Evolutionary conservation across 176 grass and related monocot species (phyloP).

Genomic region (Oryza brachyantha): DNA sequence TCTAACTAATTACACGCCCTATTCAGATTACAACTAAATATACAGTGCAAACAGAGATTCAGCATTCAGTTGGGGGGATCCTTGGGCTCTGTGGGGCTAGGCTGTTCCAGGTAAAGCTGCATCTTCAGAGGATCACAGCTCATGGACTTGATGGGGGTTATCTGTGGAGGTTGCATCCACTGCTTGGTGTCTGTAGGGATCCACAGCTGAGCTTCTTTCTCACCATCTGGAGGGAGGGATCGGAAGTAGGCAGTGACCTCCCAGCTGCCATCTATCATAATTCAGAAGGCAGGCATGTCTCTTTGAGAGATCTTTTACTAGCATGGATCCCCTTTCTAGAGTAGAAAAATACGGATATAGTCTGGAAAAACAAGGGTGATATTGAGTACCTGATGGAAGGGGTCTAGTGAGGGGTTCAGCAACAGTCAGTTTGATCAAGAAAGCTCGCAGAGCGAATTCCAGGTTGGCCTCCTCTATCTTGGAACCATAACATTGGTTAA

Average conservation of each 20-base stretch:
- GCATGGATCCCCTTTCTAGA: neutral
- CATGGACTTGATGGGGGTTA: constrained; percentile 91
- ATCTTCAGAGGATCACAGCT: constrained; percentile 74
- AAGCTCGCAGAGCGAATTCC: constrained; percentile 84
- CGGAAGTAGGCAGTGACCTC: constrained; percentile 82
- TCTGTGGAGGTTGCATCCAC: constrained; percentile 73
- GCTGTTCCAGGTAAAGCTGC: constrained; percentile 91
- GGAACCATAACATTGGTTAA: constrained; percentile 67
- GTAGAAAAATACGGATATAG: neutral
- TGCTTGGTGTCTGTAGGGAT: constrained; percentile 76
- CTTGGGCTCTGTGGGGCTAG: constrained; percentile 50
- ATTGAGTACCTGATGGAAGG: constrained; percentile 51
- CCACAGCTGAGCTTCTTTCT: constrained; percentile 53
- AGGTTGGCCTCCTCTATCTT: constrained; percentile 63
- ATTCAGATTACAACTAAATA: neutral
- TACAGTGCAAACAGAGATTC: neutral
- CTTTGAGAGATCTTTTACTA: neutral
- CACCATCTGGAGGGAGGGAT: constrained; percentile 39
- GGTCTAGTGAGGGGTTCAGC: constrained; percentile 54
- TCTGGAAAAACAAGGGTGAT: neutral
- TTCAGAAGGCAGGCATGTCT: neutral
- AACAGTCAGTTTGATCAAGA: constrained; percentile 80
- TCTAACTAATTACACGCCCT: neutral
- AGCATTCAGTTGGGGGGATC: neutral
- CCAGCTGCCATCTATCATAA: constrained; percentile 71